phyloP scores from a whole-genome alignment of 2,329 filamentous ascomycete genomes.

The Trichocomaceae sp. region DNA sequence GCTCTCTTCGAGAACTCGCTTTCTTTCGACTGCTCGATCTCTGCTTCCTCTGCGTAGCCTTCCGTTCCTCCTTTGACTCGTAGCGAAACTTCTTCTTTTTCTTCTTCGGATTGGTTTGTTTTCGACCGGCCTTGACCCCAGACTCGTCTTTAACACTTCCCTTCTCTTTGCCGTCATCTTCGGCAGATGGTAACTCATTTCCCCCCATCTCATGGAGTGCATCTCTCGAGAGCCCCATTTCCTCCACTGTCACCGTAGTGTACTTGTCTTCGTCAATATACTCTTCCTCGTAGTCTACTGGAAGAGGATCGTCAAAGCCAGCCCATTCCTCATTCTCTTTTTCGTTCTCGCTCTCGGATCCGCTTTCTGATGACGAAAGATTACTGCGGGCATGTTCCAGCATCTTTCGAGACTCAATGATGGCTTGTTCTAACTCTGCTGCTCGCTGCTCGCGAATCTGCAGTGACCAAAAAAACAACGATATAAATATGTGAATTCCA shows the following conservation, averaged over 20 bases:
- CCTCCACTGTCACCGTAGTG: conserved; percentile 89
- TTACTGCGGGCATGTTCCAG: conserved; percentile 52
- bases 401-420: conserved; percentile 66
- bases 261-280: conserved; percentile 96
- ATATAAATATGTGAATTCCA: neutral
- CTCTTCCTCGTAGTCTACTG: conserved; percentile 76
- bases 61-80: conserved; percentile 78
- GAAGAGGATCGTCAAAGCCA: conserved; percentile 52
- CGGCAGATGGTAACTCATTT: conserved; percentile 14
- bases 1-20: conserved; percentile 50
- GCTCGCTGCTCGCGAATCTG: conserved; percentile 80
- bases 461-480: neutral
- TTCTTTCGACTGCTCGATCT: conserved; percentile 64
- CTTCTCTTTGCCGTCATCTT: conserved; percentile 20
- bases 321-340: conserved; percentile 51
- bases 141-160: conserved; percentile 24
- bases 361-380: conserved; percentile 25
- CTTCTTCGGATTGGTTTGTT: conserved; percentile 54
- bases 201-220: conserved; percentile 27
- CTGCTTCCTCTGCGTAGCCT: conserved; percentile 54
- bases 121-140: conserved; percentile 23
- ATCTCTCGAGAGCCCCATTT: conserved; percentile 70
- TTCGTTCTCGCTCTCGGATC: conserved; percentile 39
- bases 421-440: conserved; percentile 72
- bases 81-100: conserved; percentile 92